phyloP scores from a whole-genome alignment of 345 rosid genomes.

The Cochlearia excelsa region DNA sequence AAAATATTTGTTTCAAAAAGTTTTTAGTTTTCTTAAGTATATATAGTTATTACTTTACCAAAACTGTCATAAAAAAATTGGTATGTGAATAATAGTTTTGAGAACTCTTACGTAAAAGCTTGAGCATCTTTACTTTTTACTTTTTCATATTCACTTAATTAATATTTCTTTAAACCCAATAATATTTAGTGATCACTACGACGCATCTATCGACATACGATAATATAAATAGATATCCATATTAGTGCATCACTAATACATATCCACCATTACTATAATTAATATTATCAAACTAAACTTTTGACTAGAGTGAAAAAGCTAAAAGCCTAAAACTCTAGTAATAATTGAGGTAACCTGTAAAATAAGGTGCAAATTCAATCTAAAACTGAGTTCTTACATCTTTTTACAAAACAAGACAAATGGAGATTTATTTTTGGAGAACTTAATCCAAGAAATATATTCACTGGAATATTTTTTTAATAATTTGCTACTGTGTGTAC shows the following conservation, averaged over 20 bases:
- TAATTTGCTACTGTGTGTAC: neutral
- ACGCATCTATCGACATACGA: slow-evolving; percentile 13
- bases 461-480: neutral
- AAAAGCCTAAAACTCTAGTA: neutral
- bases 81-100: neutral
- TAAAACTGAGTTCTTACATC: slow-evolving; percentile 11
- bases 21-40: too few species aligned
- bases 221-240: neutral
- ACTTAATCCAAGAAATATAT: neutral
- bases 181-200: slow-evolving; percentile 8
- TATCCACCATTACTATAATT: slow-evolving; percentile 15
- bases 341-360: slow-evolving; percentile 4
- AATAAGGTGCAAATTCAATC: neutral
- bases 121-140: slow-evolving; percentile 16
- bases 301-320: neutral
- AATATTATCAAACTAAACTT: neutral
- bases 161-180: neutral
- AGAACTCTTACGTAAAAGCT: slow-evolving; percentile 12
- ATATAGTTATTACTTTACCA: too few species aligned
- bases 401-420: slow-evolving; percentile 2
- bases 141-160: neutral
- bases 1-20: too few species aligned
- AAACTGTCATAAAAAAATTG: neutral
- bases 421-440: neutral
- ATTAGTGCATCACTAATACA: slow-evolving; percentile 25